Conservation (phyloP, 805 yeast genomes). For the Brettanomyces custersianus region DNA sequence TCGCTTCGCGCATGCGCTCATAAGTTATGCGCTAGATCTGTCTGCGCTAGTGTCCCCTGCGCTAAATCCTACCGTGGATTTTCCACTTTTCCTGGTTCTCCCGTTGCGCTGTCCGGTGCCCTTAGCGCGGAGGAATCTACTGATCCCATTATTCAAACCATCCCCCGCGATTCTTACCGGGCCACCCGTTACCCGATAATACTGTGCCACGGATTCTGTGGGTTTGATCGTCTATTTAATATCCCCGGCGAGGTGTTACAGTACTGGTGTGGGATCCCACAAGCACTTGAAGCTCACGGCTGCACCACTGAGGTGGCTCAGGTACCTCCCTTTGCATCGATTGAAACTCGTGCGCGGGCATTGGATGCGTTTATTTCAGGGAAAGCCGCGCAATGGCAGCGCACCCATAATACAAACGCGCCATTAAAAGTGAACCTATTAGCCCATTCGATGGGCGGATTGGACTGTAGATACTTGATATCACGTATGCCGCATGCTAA, state of each 20-base stretch:
- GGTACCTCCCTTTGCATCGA: slow-evolving; percentile 78
- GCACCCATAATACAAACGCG: slow-evolving; percentile 19
- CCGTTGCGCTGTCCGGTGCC: not conserved
- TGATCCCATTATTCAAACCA: not conserved
- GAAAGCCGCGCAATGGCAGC: slow-evolving; percentile 9
- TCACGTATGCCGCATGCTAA: slow-evolving; percentile 38
- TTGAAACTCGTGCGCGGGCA: slow-evolving; percentile 54
- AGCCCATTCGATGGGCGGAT: slow-evolving; percentile 94
- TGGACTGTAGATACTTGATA: slow-evolving; percentile 73
- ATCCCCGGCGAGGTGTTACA: slow-evolving; percentile 38
- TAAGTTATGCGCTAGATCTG: too few relatives aligned
- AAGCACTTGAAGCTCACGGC: slow-evolving; percentile 51
- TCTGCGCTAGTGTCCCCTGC: too few relatives aligned
- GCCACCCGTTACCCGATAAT: slow-evolving; percentile 54
- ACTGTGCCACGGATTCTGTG: slow-evolving; percentile 80
- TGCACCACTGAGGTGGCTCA: slow-evolving; percentile 60
- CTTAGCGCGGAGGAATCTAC: not conserved
- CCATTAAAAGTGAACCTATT: slow-evolving; percentile 57
- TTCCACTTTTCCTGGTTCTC: too few relatives aligned
- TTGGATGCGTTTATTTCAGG: slow-evolving; percentile 42
- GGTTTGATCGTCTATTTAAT: slow-evolving; percentile 57
- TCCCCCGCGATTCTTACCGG: not conserved
- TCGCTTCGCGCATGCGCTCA: too few relatives aligned
- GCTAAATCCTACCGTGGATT: too few relatives aligned
- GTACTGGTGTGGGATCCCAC: slow-evolving; percentile 78